phyloP scores from a whole-genome alignment of 306 rosid genomes.

The Corylus americana region DNA sequence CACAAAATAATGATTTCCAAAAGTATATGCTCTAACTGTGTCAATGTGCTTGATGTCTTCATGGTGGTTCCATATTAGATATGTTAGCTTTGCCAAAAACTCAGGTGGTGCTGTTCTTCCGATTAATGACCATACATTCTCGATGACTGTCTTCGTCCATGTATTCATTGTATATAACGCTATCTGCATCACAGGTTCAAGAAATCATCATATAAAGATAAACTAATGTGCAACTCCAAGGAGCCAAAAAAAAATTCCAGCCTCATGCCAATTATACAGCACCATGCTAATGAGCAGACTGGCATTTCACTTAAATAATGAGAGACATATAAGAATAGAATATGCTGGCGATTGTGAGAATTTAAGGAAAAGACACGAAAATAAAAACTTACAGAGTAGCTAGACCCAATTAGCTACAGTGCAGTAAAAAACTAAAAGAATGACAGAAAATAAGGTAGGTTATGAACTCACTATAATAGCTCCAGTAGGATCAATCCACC shows the following conservation, averaged over 20 bases:
- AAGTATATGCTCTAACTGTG: conserved; percentile 82
- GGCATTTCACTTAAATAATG: not conserved
- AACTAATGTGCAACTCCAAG: not conserved
- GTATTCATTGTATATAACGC: conserved; percentile 71
- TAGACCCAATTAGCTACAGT: not conserved
- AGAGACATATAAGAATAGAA: not conserved
- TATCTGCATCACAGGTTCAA: conserved; percentile 50
- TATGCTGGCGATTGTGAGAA: not conserved
- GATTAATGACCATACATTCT: conserved; percentile 61
- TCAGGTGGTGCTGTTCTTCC: conserved; percentile 89
- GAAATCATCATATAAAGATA: not conserved
- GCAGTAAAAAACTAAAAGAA: not conserved
- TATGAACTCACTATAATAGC: conserved; percentile 70
- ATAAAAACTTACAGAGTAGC: not conserved
- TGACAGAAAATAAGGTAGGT: not conserved
- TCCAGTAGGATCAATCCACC: conserved; percentile 88
- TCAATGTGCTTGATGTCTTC: conserved; percentile 70
- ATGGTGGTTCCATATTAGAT: conserved; percentile 78
- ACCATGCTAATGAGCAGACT: not conserved
- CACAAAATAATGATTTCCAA: conserved; percentile 71
- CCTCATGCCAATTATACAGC: not conserved
- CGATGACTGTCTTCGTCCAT: conserved; percentile 73
- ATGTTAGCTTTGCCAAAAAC: conserved; percentile 66
- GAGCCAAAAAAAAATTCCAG: not conserved
- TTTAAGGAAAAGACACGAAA: not conserved